Evolutionary conservation across 164 flowering plant genomes (phyloP).

Genomic region (Vitis rotundifolia): DNA sequence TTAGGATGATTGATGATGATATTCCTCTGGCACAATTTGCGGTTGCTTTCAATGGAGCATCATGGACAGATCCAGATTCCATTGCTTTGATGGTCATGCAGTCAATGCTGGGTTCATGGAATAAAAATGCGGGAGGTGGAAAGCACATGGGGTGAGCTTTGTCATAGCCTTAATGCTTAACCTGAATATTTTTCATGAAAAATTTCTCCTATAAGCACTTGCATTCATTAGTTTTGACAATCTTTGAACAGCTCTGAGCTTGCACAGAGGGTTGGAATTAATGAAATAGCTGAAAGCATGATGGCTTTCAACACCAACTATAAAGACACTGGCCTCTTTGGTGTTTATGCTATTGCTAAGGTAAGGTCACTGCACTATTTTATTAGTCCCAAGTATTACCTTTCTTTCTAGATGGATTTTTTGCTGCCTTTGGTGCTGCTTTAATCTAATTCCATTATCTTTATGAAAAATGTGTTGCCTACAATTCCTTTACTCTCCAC

Average conservation of each 20-base stretch:
- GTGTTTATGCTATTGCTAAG: slow-evolving; percentile 95
- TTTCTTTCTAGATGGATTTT: no score
- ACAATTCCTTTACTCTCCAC: no score
- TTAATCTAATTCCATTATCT: no score
- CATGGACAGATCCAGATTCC: slow-evolving; percentile 99
- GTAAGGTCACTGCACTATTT: slow-evolving; percentile 28
- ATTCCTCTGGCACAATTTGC: slow-evolving; percentile 93
- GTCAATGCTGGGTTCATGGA: slow-evolving; percentile 93
- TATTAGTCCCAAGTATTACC: background rate
- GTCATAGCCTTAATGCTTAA: background rate
- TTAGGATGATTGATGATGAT: slow-evolving; percentile 88
- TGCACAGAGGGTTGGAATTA: slow-evolving; percentile 80
- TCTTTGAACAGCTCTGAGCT: slow-evolving; percentile 71
- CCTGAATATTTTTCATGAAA: background rate
- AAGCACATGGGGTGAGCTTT: slow-evolving; percentile 86
- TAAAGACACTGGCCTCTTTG: slow-evolving; percentile 68
- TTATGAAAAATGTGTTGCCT: no score
- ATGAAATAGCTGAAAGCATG: slow-evolving; percentile 81
- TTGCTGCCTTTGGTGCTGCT: no score
- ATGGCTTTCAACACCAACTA: slow-evolving; percentile 63
- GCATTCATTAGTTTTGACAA: slow-evolving; percentile 10
- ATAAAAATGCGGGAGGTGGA: slow-evolving; percentile 77
- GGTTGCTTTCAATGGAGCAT: slow-evolving; percentile 91
- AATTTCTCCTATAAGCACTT: background rate
- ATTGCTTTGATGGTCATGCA: slow-evolving; percentile 97